Evolutionary conservation across 768 basidiomycete species (phyloP).

Genomic region (Mycena alexandri): DNA sequence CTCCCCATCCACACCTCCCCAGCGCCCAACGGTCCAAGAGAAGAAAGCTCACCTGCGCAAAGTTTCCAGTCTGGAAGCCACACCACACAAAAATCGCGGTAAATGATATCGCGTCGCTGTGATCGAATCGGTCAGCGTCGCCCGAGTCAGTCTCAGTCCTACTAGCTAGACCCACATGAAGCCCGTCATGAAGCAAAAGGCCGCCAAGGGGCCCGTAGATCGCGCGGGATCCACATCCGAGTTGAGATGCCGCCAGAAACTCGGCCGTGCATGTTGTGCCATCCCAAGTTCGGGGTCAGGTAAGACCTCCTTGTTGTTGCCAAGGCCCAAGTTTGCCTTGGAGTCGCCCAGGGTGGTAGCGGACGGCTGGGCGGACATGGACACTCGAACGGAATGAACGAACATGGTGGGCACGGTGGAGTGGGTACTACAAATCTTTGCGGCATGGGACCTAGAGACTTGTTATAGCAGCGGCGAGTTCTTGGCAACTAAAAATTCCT

Average conservation of each 20-base stretch:
- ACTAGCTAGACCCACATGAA: slow-evolving; percentile 66
- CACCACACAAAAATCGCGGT: slow-evolving; percentile 88
- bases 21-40: neutral
- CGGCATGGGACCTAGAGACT: slow-evolving; percentile 1
- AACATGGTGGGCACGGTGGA: neutral
- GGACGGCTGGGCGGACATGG: neutral
- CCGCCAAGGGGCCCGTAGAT: slow-evolving; percentile 66
- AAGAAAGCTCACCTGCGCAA: slow-evolving; percentile 64
- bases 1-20: neutral
- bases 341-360: slow-evolving; percentile 13
- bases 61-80: slow-evolving; percentile 88
- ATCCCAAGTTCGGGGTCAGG: slow-evolving; percentile 18
- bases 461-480: slow-evolving; percentile 11
- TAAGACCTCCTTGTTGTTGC: slow-evolving; percentile 1
- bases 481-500: slow-evolving; percentile 23
- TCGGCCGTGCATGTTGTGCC: slow-evolving; percentile 32
- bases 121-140: slow-evolving; percentile 1
- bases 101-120: slow-evolving; percentile 79
- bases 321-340: neutral
- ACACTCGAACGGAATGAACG: no score
- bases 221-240: slow-evolving; percentile 65
- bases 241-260: slow-evolving; percentile 54
- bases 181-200: slow-evolving; percentile 85
- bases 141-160: slow-evolving; percentile 5
- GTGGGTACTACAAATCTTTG: neutral